phyloP scores from a whole-genome alignment of 1,139 yeast species.

The Hansenula sp. region DNA sequence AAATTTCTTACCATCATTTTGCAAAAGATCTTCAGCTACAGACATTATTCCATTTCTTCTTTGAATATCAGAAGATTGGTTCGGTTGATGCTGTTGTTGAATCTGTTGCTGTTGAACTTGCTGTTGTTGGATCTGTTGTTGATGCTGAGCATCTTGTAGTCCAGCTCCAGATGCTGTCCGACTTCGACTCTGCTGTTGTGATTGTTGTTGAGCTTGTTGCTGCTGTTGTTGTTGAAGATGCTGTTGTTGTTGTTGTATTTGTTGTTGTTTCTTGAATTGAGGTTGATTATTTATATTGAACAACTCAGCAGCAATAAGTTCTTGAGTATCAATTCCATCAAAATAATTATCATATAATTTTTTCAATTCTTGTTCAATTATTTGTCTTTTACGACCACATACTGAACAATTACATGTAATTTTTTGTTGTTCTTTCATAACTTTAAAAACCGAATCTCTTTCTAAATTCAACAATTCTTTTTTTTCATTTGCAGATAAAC shows the following conservation, averaged over 20 bases:
- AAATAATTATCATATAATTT: slow-evolving; percentile 59
- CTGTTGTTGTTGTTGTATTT: slow-evolving; percentile 5
- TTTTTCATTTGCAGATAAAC: slow-evolving; percentile 56
- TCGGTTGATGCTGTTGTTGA: not conserved
- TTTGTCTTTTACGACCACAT: slow-evolving; percentile 72
- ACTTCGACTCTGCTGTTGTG: slow-evolving; percentile 1
- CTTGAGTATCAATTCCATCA: slow-evolving; percentile 17
- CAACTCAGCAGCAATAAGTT: slow-evolving; percentile 15
- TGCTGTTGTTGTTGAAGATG: slow-evolving; percentile 2
- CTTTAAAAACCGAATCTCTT: slow-evolving; percentile 62
- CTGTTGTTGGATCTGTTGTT: slow-evolving; percentile 3
- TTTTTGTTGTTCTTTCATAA: slow-evolving; percentile 55
- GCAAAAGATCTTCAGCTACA: slow-evolving; percentile 74
- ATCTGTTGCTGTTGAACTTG: slow-evolving; percentile 2
- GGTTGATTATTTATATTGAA: slow-evolving; percentile 7
- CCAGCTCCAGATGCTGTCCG: slow-evolving; percentile 3
- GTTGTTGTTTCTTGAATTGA: not conserved
- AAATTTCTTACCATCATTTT: slow-evolving; percentile 70
- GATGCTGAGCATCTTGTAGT: slow-evolving; percentile 2
- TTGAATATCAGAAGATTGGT: slow-evolving; percentile 1
- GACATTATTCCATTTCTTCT: slow-evolving; percentile 38
- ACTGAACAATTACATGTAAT: slow-evolving; percentile 66
- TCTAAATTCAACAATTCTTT: slow-evolving; percentile 62
- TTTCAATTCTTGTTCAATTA: slow-evolving; percentile 78
- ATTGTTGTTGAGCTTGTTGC: not conserved